Conservation (phyloP, 2,329 filamentous ascomycete genomes). For the Trichoderma gracile region DNA sequence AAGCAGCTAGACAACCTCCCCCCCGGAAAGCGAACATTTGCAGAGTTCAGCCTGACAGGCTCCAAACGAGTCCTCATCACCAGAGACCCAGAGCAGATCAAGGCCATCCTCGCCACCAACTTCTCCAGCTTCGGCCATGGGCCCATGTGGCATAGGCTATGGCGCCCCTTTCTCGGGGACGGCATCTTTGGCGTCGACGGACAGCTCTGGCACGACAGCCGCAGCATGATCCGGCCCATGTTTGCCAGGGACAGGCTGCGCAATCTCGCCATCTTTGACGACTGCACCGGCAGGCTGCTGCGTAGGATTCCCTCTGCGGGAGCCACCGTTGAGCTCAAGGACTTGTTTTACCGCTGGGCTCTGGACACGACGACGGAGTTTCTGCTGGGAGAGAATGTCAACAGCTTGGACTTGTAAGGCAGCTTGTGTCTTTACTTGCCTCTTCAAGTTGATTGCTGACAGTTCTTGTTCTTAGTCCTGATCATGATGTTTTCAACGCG, state of each 20-base stretch:
- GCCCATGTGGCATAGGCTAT: slow-evolving; percentile 43
- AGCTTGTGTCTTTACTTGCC: neutral
- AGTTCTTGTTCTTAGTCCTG: slow-evolving; percentile 42
- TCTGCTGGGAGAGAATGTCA: slow-evolving; percentile 61
- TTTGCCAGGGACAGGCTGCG: slow-evolving; percentile 50
- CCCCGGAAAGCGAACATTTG: slow-evolving; percentile 23
- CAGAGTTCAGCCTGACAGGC: slow-evolving; percentile 31
- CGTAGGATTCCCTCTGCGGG: slow-evolving; percentile 58
- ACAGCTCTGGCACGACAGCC: slow-evolving; percentile 53
- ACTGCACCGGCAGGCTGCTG: slow-evolving; percentile 59
- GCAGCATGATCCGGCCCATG: slow-evolving; percentile 56
- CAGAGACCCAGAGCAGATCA: slow-evolving; percentile 57
- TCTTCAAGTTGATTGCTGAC: neutral
- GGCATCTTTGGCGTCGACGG: slow-evolving; percentile 59
- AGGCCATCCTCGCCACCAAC: slow-evolving; percentile 56
- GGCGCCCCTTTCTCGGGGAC: slow-evolving; percentile 53
- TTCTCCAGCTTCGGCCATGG: slow-evolving; percentile 58
- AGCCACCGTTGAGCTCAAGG: slow-evolving; percentile 58
- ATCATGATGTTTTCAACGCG: slow-evolving; percentile 64
- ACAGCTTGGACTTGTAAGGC: slow-evolving; percentile 46
- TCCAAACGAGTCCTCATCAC: slow-evolving; percentile 45
- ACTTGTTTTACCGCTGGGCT: slow-evolving; percentile 65
- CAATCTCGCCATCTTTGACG: slow-evolving; percentile 59
- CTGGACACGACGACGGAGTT: slow-evolving; percentile 69
- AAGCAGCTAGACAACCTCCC: slow-evolving; percentile 25